Percentiles rank a stretch among this genome's conserved stretches.
phyloP scores from a whole-genome alignment of 2,329 filamentous ascomycete species.

The Acarospora socialis region DNA sequence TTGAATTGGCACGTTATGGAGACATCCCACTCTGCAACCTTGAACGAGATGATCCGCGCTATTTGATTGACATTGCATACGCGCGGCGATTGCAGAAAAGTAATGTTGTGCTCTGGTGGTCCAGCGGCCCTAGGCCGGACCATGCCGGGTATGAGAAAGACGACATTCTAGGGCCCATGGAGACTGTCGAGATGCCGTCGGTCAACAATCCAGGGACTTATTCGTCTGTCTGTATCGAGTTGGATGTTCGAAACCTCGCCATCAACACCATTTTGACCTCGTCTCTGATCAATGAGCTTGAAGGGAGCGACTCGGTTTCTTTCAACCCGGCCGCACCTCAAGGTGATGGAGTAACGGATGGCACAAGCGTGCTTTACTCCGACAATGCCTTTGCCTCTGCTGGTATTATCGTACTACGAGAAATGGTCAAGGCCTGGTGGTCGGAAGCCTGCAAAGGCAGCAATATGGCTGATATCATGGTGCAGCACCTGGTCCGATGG shows the following conservation, averaged over 20 bases:
- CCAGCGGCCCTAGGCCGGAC: slow-evolving; percentile 68
- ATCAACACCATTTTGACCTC: slow-evolving; percentile 98
- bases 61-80: slow-evolving; percentile 91
- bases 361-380: slow-evolving; percentile 58
- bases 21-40: slow-evolving; percentile 92
- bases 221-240: slow-evolving; percentile 87
- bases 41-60: slow-evolving; percentile 84
- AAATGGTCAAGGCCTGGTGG: slow-evolving; percentile 99
- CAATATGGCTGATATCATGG: slow-evolving; percentile 92
- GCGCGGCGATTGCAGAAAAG: slow-evolving; percentile 79
- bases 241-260: slow-evolving; percentile 83
- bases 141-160: slow-evolving; percentile 94
- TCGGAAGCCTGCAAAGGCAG: slow-evolving; percentile 79
- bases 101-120: slow-evolving; percentile 97
- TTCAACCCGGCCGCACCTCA: slow-evolving; percentile 61
- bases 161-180: slow-evolving; percentile 67
- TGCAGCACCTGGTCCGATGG: slow-evolving; percentile 95
- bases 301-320: slow-evolving; percentile 73
- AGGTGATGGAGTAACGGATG: slow-evolving; percentile 46
- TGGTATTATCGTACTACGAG: slow-evolving; percentile 75
- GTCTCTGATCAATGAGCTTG: slow-evolving; percentile 89
- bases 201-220: slow-evolving; percentile 91
- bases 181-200: slow-evolving; percentile 79
- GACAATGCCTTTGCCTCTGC: slow-evolving; percentile 90
- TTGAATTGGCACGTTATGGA: slow-evolving; percentile 77